These are phyloP conservation scores for Xylaria sp. DNA, from an alignment of 2,329 filamentous ascomycete genomes.

Conservation along the genomic window DNA sequence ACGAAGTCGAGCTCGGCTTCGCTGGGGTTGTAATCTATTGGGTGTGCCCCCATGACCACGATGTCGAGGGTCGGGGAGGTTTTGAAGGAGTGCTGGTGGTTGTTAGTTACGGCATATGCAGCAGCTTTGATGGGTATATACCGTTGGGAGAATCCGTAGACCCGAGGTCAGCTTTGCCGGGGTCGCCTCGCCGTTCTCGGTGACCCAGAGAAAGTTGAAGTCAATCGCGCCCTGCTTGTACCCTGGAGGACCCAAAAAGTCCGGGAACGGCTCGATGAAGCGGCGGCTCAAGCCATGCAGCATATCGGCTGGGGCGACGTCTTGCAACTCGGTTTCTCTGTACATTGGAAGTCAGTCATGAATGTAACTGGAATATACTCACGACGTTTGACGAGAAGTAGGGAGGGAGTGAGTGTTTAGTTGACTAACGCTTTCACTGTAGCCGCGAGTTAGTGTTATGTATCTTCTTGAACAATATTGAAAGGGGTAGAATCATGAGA, in stretches of 20 bases:
- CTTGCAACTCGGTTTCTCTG: slow-evolving; percentile 7
- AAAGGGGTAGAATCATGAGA: neutral
- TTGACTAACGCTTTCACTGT: slow-evolving; percentile 3
- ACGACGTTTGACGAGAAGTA: neutral
- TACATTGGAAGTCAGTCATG: neutral
- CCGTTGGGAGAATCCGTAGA: slow-evolving; percentile 1
- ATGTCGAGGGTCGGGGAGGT: slow-evolving; percentile 12
- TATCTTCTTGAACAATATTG: neutral
- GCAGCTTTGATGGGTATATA: too few relatives aligned
- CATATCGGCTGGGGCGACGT: slow-evolving; percentile 10
- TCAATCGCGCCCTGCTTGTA: slow-evolving; percentile 11
- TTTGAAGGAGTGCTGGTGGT: slow-evolving; percentile 4
- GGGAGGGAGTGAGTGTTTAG: neutral
- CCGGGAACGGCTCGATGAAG: neutral
- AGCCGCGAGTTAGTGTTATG: neutral
- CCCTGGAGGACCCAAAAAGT: neutral
- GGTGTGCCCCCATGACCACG: slow-evolving; percentile 4
- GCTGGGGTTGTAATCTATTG: neutral
- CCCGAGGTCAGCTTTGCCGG: neutral
- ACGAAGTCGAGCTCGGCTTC: slow-evolving; percentile 1
- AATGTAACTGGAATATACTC: neutral
- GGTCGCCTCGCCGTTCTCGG: neutral
- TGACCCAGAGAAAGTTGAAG: slow-evolving; percentile 9
- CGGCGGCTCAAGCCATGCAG: neutral
- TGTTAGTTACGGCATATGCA: too few relatives aligned